Evolutionary conservation across 2,329 filamentous ascomycete species (phyloP), one percentile per base, ranked within the genome.

Genomic region (Cadophora luteo-olivacea): DNA sequence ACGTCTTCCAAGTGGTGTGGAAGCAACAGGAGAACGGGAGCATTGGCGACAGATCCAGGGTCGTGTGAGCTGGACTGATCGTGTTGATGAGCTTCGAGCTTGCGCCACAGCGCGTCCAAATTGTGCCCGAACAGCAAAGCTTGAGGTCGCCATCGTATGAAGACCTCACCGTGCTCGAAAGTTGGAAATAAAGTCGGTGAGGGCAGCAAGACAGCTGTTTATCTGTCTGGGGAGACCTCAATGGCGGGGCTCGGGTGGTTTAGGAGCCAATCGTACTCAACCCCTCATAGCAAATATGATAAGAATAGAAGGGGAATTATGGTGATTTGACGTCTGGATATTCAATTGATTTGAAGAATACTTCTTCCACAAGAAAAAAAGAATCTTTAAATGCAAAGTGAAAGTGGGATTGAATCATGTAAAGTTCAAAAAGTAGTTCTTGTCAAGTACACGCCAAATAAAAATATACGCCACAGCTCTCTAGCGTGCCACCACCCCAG

Each of bases 101-200:
- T 73, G 72, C 32, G 61, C 49, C 54, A 70, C 68, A 65, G 72
- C 29, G 66, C 71, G 68, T 65, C 72, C 70, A 64, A 77, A 68
- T 58, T 72, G 72, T 22, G 67, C 68, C 60, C 76, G 69, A 22
- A 75, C 63, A 45, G 70, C 72, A 61, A 75, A 69, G 61, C 68
- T 67, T 64, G 72, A 72, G 62, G 71, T 65, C 62, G 72, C 74
- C 76, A 77, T 77, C 49, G 60, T 68, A 61, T 29, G 49, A 62
- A 41, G 33, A 58, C 41, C 51, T 71, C 48, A 25, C 19, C 25
- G 54, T 65, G 51, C 48, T 60, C 25, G 22, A 58, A 68, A 36
- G n/a, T 55, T 12, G 48, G 64, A 52, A 33, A 25, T 38, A 69
- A 71, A 65, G 69, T 70, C 70, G 70, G 68, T 69, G 62, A 70